Evolutionary conservation across 169 alveolate species (phyloP), one percentile per base, ranked within the genome.

Genomic region (Eimeria falciformis): DNA sequence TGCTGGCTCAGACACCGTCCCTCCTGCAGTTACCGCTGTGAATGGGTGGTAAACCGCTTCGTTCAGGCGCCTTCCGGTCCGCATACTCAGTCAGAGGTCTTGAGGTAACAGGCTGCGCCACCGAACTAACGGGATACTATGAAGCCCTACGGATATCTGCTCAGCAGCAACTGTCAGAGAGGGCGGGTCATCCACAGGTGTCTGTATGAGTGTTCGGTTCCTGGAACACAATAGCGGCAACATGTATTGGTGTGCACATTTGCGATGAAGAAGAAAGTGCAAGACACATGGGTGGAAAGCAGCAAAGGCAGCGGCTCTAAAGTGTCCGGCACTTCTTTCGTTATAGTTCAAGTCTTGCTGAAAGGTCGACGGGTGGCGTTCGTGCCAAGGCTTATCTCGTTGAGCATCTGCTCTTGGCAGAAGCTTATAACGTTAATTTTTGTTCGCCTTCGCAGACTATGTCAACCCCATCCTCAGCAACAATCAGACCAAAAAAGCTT

Each of bases 21-120:
- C 50, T 56, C 77, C 90, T 37, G 56, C 90, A 81, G 77, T 81
- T 68, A 29, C 65, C 77, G 77, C 90, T 81, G 90, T 81, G 90
- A 53, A 81, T 81, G 90, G 90, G 77, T 81, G 90, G 77, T 81
- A 81, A 81, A 81, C 73, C 90, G 77, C 90, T 81, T 81, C 90
- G 77, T 40, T 81, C 90, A 81, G 90, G 90, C 90, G 90, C 47
- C 56, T 81, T 81, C 77, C 77, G 55, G 53, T 75, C 90, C 53
- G 62, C 75, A 18, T 33, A 56, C n/a, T 25, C 90, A 29, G 90
- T 37, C 58, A 46, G 68, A n/a, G 62, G 43, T 75, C 45, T 53
- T 23, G 58, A 40, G 58, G 65, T 53, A 21, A 23, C 78, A 81
- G 58, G 75, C 90, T 53, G 56, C 90, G 56, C 56, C 53, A 37